Conservation (phyloP, 192 early-diverging fungal species). For the Linderina pennispora region DNA sequence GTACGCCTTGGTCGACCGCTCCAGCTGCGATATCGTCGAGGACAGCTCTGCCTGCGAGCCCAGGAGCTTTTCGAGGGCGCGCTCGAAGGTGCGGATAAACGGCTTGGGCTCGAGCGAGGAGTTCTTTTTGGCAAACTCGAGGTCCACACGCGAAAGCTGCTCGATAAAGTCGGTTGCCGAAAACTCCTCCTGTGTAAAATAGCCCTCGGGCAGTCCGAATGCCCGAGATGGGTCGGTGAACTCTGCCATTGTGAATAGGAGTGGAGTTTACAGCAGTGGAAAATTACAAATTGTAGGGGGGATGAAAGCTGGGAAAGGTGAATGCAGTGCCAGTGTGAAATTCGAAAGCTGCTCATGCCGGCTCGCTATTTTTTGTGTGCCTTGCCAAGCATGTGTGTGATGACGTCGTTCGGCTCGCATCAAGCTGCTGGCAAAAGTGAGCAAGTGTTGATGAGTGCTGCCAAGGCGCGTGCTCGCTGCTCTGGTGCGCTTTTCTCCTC, state of each 20-base stretch:
- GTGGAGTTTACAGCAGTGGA: background rate
- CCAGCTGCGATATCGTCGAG: conserved; percentile 78
- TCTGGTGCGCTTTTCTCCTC: background rate
- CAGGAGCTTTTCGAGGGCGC: conserved; percentile 75
- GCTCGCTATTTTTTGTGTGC: background rate
- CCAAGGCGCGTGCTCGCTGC: too few species aligned
- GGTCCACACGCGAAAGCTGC: conserved; percentile 45
- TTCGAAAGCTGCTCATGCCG: too few species aligned
- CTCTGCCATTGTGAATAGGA: background rate
- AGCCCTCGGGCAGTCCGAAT: conserved; percentile 40
- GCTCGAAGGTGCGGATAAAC: conserved; percentile 89
- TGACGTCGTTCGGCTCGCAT: too few species aligned
- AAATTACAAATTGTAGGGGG: background rate
- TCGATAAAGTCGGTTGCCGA: conserved; percentile 55
- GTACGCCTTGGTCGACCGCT: conserved; percentile 65
- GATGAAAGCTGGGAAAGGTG: too few species aligned
- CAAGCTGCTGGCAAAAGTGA: too few species aligned
- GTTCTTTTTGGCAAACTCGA: conserved; percentile 44
- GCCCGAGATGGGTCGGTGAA: conserved; percentile 38
- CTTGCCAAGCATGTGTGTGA: too few species aligned
- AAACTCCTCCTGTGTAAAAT: conserved; percentile 48
- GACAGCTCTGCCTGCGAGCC: conserved; percentile 69
- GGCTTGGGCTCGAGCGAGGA: conserved; percentile 82
- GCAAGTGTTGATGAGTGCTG: too few species aligned
- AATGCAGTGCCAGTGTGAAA: too few species aligned